These are phyloP conservation scores for Paradendryphiella salina DNA, from an alignment of 2,329 filamentous ascomycete species.

Conservation along the genomic window DNA sequence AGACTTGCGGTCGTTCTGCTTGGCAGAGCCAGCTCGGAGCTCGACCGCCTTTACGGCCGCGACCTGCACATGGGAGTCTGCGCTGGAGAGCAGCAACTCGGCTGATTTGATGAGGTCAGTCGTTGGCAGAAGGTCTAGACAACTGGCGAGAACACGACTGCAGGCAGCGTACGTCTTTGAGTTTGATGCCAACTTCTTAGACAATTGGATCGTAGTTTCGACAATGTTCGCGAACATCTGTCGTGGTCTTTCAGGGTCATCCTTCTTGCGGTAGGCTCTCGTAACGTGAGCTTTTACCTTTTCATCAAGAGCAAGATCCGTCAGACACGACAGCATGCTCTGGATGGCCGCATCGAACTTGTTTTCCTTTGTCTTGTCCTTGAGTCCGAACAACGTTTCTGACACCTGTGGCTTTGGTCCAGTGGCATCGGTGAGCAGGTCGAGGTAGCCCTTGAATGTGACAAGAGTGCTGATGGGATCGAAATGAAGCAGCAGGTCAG, in stretches of 20 bases:
- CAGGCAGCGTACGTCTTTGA: constrained; percentile 48
- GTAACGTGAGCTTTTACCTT: constrained; percentile 37
- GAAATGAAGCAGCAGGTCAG: constrained; percentile 73
- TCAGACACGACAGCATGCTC: constrained; percentile 47
- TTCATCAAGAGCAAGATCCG: constrained; percentile 43
- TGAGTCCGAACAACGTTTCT: constrained; percentile 68
- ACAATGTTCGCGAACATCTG: constrained; percentile 45
- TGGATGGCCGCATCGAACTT: constrained; percentile 43
- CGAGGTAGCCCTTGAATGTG: constrained; percentile 74
- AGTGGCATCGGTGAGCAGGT: constrained; percentile 74
- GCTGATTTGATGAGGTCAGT: constrained; percentile 87
- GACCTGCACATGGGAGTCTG: constrained; percentile 76
- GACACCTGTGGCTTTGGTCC: constrained; percentile 75
- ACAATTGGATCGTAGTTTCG: constrained; percentile 56
- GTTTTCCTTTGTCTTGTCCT: constrained; percentile 48
- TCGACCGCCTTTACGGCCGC: constrained; percentile 71
- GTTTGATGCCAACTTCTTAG: constrained; percentile 62
- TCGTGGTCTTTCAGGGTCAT: constrained; percentile 34
- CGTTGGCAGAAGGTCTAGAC: constrained; percentile 84
- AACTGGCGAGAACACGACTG: constrained; percentile 72
- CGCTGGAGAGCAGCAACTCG: constrained; percentile 75
- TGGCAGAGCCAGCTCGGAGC: constrained; percentile 73
- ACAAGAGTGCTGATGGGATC: constrained; percentile 72
- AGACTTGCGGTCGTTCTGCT: constrained; percentile 68
- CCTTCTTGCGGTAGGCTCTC: constrained; percentile 36